Percentiles rank a stretch among this genome's conserved stretches.
These are phyloP conservation scores for Diutina ranongensis DNA, from an alignment of 1,139 yeast species.

Conservation along the genomic window DNA sequence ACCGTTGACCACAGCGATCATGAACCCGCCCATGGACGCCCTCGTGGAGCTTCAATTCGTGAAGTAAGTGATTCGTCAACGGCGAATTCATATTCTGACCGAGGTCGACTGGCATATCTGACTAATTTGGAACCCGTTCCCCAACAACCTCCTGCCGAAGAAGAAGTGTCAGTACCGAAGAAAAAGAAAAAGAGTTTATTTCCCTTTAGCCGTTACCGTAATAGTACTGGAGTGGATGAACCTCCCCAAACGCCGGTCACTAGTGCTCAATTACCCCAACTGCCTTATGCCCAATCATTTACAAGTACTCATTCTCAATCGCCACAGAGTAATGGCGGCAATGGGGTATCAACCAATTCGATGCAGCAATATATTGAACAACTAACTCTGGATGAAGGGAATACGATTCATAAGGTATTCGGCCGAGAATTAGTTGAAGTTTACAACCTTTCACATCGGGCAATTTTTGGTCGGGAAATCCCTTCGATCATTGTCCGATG, in stretches of 20 bases:
- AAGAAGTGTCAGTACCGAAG: constrained; percentile 18
- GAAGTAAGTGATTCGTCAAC: constrained; percentile 5
- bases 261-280: constrained; percentile 8
- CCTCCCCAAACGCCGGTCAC: constrained; percentile 4
- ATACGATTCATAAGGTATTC: constrained; percentile 35
- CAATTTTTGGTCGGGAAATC: constrained; percentile 33
- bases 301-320: constrained; percentile 2
- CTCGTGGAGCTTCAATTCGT: not conserved
- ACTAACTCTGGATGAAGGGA: constrained; percentile 27
- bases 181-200: constrained; percentile 47
- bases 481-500: constrained; percentile 79
- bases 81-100: not conserved
- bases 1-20: not conserved
- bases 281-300: constrained; percentile 11
- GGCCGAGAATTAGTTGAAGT: constrained; percentile 55
- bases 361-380: constrained; percentile 29
- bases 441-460: constrained; percentile 35
- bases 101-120: not conserved
- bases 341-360: not conserved
- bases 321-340: not conserved
- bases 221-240: constrained; percentile 10
- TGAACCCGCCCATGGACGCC: not conserved
- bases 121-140: not conserved
- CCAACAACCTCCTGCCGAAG: not conserved
- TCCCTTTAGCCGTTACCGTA: constrained; percentile 34